Percentiles rank a stretch among this genome's conserved stretches.
These are phyloP conservation scores for Garcia nutans DNA, from an alignment of 345 rosid species.

Conservation along the genomic window DNA sequence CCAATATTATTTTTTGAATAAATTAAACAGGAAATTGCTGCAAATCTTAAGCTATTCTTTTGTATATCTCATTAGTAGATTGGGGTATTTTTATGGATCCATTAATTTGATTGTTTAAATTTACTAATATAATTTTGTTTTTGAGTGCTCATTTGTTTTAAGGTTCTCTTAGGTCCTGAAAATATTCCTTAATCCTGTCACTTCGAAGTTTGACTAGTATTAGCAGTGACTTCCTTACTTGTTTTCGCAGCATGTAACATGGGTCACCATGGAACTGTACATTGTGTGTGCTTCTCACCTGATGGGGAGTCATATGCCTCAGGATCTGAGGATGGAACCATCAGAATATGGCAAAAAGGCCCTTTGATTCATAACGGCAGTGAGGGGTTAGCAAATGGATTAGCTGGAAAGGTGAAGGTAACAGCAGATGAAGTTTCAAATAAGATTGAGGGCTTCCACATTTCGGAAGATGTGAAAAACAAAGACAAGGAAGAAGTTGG, in stretches of 20 bases:
- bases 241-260: conserved; percentile 72
- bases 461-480: neutral
- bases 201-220: neutral
- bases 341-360: conserved; percentile 59
- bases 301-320: conserved; percentile 95
- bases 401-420: conserved; percentile 23
- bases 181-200: neutral
- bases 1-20: neutral
- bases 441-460: conserved; percentile 29
- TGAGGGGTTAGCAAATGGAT: conserved; percentile 19
- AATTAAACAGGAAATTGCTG: neutral
- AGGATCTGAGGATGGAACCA: conserved; percentile 96
- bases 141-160: neutral
- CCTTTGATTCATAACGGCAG: conserved; percentile 27
- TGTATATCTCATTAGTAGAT: neutral
- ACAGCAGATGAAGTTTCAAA: conserved; percentile 25
- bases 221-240: neutral
- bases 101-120: too few relatives aligned
- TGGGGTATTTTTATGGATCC: neutral
- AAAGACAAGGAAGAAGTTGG: neutral
- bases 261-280: conserved; percentile 99
- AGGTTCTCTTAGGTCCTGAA: neutral
- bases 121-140: too few relatives aligned
- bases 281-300: conserved; percentile 86
- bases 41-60: neutral